These are phyloP conservation scores for Colletotrichum camelliae DNA, from an alignment of 2,329 filamentous ascomycete species.

Conservation along the genomic window DNA sequence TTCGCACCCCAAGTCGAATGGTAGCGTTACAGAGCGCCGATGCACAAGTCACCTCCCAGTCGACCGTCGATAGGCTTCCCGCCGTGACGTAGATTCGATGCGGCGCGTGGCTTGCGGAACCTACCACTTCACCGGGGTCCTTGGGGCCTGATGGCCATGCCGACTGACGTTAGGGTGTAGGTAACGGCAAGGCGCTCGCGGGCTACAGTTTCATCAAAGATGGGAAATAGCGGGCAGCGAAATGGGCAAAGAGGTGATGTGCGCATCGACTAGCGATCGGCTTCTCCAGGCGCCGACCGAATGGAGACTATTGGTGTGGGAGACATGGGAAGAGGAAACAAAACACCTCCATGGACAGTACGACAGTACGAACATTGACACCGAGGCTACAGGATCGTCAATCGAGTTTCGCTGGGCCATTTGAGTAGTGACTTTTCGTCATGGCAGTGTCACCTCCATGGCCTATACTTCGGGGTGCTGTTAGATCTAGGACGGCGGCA, in stretches of 20 bases:
- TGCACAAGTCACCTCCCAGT: background rate
- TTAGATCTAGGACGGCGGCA: slow-evolving; percentile 1
- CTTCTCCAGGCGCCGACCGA: slow-evolving; percentile 1
- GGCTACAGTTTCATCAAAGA: slow-evolving; percentile 2
- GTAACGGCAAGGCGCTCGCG: background rate
- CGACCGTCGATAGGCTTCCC: background rate
- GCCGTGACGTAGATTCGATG: slow-evolving; percentile 13
- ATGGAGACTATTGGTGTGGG: slow-evolving; percentile 9
- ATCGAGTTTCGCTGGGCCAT: background rate
- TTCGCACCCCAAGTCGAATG: background rate
- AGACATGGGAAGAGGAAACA: slow-evolving; percentile 11
- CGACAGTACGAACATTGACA: background rate
- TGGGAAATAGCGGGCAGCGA: background rate
- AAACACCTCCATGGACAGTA: background rate
- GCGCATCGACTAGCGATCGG: background rate
- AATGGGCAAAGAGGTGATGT: background rate
- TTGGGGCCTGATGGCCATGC: background rate
- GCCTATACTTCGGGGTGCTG: background rate
- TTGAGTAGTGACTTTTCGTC: background rate
- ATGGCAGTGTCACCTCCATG: background rate
- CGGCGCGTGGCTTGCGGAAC: slow-evolving; percentile 7
- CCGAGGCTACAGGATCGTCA: background rate
- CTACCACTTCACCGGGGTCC: background rate
- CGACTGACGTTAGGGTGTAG: background rate
- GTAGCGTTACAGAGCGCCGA: slow-evolving; percentile 4